Evolutionary conservation across 1,284 basidiomycete species (phyloP), one percentile per base, ranked within the genome.

Genomic region (Clitocybe nebularis): DNA sequence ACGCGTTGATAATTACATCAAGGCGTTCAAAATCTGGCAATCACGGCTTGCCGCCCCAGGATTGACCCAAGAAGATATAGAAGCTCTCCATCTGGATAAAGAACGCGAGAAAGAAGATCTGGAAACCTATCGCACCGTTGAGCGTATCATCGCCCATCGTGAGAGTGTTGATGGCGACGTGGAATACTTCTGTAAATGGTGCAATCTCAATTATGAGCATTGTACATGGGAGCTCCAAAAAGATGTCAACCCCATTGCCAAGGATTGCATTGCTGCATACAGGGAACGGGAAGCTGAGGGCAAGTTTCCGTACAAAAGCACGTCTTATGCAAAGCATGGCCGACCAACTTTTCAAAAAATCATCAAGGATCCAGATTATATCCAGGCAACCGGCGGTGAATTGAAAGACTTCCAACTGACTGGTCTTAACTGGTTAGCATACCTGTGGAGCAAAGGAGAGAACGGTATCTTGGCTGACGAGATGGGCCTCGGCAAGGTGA

Each of bases 1-100:
- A 68, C 89, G 93, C 44, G 92, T 99, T 45, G 95, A 98, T 67
- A 99, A 99, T 69, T 99, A 99, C 67, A 96, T 99, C 75, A 95
- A 95, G 61, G 79, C 83, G 13, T 76, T 82, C 69, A 86, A 84
- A 57, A 46, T 69, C 1, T 91, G 91, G 66, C 83, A 91, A 50
- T 75, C 80, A 4, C 79, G 84, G 32, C 71, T 92, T 16, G 72
- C 68, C 42, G 75, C 76, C 36, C 78, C 87, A 4, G 77, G 81
- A 11, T 74, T 93, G 16, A 82, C 86, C 0, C 79, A 79, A 9
- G 95, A 99, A 69, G 95, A 99, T 55, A 70, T 84, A 40, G 95
- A 99, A 67, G 82, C 85, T 23, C 84, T 92, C 44, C 73, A 86
- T 55, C 82, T 98, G 43, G 93, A 95, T 60, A 86, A 88, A 59